These are phyloP conservation scores for Irpex sp. DNA, from an alignment of 1,284 basidiomycete genomes.

Conservation along the genomic window DNA sequence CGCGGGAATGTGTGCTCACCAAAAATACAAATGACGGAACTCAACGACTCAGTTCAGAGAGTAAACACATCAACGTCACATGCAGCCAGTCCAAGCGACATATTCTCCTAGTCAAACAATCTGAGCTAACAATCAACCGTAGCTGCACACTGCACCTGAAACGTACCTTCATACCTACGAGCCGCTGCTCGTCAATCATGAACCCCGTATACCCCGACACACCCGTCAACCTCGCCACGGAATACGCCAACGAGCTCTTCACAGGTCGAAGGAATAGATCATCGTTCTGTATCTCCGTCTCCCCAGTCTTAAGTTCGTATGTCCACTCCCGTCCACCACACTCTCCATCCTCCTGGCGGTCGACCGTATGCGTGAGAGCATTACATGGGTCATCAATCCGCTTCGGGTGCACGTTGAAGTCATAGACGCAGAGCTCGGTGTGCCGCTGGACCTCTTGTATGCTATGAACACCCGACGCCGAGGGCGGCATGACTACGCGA, in stretches of 20 bases:
- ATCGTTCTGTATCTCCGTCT: not conserved
- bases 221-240: conserved; percentile 3
- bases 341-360: not conserved
- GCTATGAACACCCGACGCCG: not conserved
- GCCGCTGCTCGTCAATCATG: conserved; percentile 30
- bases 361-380: not conserved
- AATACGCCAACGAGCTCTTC: conserved; percentile 14
- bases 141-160: not conserved
- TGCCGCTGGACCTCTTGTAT: not conserved
- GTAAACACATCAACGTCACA: conserved; percentile 12
- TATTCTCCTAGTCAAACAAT: conserved; percentile 3
- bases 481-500: conserved; percentile 32
- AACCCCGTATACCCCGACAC: conserved; percentile 22
- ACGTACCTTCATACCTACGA: conserved; percentile 31
- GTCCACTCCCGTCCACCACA: not conserved
- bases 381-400: conserved; percentile 13
- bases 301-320: not conserved
- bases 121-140: not conserved
- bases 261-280: conserved; percentile 13
- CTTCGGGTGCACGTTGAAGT: conserved; percentile 32
- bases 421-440: conserved; percentile 20
- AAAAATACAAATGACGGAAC: too few relatives aligned
- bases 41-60: not conserved
- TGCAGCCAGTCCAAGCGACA: not conserved
- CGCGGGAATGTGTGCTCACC: not conserved